phyloP scores from a whole-genome alignment of 106 monocot species.

The Allium cepa region DNA sequence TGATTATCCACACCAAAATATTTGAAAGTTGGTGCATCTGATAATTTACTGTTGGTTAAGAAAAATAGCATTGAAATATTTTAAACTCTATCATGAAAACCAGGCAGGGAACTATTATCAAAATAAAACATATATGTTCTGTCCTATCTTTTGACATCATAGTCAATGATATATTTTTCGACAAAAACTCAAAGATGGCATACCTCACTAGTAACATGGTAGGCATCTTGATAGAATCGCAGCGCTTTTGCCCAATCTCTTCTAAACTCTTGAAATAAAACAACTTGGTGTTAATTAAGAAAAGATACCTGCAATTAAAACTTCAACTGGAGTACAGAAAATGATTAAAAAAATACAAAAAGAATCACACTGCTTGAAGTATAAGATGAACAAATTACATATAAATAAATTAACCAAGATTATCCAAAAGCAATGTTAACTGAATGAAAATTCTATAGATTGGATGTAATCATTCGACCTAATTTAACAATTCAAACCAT shows the following conservation, averaged over 20 bases:
- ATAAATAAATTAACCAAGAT: too few relatives aligned
- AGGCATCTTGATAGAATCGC: slow-evolving; percentile 73
- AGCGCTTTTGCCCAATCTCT: slow-evolving; percentile 89
- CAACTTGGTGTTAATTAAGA: slow-evolving; percentile 40
- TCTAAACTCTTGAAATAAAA: slow-evolving; percentile 76
- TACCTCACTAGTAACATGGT: slow-evolving; percentile 72
- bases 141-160: too few relatives aligned
- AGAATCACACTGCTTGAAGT: background rate
- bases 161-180: too few relatives aligned
- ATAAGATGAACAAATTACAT: background rate
- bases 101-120: too few relatives aligned
- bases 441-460: background rate
- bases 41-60: too few relatives aligned
- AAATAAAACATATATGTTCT: too few relatives aligned
- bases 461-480: too few relatives aligned
- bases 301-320: slow-evolving; percentile 11
- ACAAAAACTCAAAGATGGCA: background rate
- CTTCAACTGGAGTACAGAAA: slow-evolving; percentile 5
- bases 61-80: too few relatives aligned
- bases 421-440: background rate
- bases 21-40: too few relatives aligned
- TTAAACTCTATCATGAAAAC: too few relatives aligned
- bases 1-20: too few relatives aligned
- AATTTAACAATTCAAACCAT: too few relatives aligned
- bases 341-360: background rate